A percentile compares a stretch with the other conserved stretches of the same genome.
Evolutionary conservation across 768 basidiomycete species (phyloP).

Genomic region (Podaxis sp.): DNA sequence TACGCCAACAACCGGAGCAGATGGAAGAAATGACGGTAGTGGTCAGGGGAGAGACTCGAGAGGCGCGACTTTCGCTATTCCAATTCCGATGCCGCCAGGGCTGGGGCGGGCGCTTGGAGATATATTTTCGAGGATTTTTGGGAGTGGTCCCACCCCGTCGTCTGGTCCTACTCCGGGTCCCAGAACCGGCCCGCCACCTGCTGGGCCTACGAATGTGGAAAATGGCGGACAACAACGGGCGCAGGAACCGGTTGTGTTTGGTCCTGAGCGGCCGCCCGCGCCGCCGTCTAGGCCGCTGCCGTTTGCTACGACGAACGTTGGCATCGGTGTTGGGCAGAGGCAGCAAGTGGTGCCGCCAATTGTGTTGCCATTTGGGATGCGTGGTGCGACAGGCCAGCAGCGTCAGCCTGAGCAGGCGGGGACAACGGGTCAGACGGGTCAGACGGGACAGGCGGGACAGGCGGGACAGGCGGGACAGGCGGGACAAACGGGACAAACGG

Average conservation of each 20-base stretch:
- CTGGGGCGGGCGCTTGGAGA: neutral
- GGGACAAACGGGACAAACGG: neutral
- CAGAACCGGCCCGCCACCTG: neutral
- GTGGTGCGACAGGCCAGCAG: neutral
- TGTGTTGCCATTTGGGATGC: neutral
- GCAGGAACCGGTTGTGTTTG: constrained; percentile 3
- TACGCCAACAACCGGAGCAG: neutral
- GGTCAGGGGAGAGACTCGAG: neutral
- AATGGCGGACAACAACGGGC: neutral
- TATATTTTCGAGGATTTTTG: constrained; percentile 5
- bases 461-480: neutral
- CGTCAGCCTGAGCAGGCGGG: neutral
- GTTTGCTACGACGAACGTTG: neutral
- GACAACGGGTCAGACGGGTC: neutral
- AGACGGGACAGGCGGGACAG: neutral
- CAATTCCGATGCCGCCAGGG: neutral
- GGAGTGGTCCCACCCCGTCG: neutral
- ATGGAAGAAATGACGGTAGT: neutral
- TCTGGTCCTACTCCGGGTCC: neutral
- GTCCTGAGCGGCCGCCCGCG: constrained; percentile 8
- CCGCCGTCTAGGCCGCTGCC: neutral
- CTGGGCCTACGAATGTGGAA: neutral
- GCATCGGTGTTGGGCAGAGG: neutral
- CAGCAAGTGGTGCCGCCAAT: neutral
- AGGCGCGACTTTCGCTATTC: neutral